Base-by-base conservation (phyloP, 805 yeast species). In the Maudiozyma saulgeensis region DNA sequence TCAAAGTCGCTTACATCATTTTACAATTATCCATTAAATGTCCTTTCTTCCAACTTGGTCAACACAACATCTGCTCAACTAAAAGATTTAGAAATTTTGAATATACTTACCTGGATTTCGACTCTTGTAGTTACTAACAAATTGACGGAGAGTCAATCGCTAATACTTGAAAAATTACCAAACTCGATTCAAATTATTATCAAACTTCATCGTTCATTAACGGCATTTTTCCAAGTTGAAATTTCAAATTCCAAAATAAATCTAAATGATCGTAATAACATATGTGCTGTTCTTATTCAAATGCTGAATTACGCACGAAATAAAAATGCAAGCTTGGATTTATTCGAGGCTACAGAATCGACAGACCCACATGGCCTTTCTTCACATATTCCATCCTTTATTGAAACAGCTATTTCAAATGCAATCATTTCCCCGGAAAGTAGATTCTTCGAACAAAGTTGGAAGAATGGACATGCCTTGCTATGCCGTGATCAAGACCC, bases 361-460 rank as follows among this genome's bases (percentile, higher is more conserved):
- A 51, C 52, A 11, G 51, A 56, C 18, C 18, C 43, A 11, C 49
- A 49, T 16, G 51, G 56, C 28, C 57, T 70, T 2, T 70, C 76
- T 2, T 74, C 80, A 7, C 76, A 71, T 53, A 76, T 90, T 18
- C 96, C 97, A 4, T 84, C 96, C 1, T 83, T 89, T 62, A 73
- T 91, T 48, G 98, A 91, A 64, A 74, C 89, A 2, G 87, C 93
- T 13, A 70, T 90, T 35, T 72, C 78, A 0, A 79, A 84, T 55
- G 87, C 89, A 1, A 76, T 90, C 16, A 70, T 87, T 32, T 74
- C 91, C 1, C 96, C 96, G 0, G 93, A 86, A 59, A 80, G 91
- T 32, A 74, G 98, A 51, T 64, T 72, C 16, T 87, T 78, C 61
- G 77, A 84, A 8, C 72, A 72, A 43, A 70, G 81, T 8, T 91